A percentile compares a stretch with the other conserved stretches of the same genome.
Evolutionary conservation across 345 rosid genomes (phyloP).

Genomic region (Psidium guajava): DNA sequence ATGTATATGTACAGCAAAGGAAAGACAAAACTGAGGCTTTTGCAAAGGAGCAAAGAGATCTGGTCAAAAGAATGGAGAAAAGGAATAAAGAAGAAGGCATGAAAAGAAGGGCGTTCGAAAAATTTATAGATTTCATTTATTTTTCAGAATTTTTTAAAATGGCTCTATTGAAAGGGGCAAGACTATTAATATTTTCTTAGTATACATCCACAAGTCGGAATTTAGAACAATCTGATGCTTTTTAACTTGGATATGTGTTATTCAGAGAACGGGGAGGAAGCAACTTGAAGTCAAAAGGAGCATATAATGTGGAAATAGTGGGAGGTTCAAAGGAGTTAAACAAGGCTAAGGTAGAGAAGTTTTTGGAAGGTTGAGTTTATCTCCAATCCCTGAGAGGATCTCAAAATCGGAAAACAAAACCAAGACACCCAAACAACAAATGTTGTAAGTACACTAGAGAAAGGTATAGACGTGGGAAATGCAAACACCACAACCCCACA

Average conservation of each 20-base stretch:
- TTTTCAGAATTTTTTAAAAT: background rate
- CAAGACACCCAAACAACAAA: background rate
- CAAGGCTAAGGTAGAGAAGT: background rate
- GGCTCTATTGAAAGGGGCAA: background rate
- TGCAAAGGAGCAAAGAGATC: background rate
- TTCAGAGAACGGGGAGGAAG: background rate
- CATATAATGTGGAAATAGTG: background rate
- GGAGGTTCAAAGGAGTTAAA: background rate
- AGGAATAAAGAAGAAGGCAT: background rate
- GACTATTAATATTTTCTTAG: background rate
- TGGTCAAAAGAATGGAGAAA: background rate
- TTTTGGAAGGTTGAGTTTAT: too few relatives aligned
- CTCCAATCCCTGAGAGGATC: too few relatives aligned
- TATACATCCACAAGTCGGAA: background rate
- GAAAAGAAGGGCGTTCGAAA: background rate
- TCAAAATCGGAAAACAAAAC: background rate
- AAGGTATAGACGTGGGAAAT: background rate
- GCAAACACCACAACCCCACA: too few relatives aligned
- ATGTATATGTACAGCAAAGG: background rate
- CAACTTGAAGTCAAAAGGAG: background rate
- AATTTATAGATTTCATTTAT: background rate
- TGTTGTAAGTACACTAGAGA: background rate
- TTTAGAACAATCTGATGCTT: background rate
- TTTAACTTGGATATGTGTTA: background rate
- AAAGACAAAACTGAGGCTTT: background rate